Conservation (phyloP, 768 basidiomycete species). For the Cyclocybe aegerita region DNA sequence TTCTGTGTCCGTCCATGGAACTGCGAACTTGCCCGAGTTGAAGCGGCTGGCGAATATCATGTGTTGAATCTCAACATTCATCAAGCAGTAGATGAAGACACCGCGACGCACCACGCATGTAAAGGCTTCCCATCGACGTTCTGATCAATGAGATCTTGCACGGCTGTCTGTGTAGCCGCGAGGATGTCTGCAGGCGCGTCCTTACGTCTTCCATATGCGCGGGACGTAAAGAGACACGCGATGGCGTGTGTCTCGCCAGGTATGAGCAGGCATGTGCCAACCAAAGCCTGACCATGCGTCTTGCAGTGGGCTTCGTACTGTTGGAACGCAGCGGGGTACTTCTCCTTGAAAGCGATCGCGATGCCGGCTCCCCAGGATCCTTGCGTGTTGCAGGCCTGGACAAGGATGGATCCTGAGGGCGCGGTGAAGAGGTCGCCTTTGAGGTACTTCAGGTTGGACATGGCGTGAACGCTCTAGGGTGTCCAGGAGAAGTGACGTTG, state of each 20-base stretch:
- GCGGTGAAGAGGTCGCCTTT: conserved; percentile 36
- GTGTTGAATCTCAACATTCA: background rate
- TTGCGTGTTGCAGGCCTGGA: conserved; percentile 41
- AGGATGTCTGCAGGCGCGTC: conserved; percentile 36
- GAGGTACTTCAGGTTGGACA: conserved; percentile 24
- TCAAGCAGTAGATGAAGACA: background rate
- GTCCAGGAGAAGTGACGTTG: background rate
- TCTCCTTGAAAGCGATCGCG: conserved; percentile 31
- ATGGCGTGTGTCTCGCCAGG: conserved; percentile 31
- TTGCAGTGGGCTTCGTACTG: conserved; percentile 33
- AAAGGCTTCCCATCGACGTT: conserved; percentile 30
- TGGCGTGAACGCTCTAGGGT: background rate
- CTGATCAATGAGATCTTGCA: conserved; percentile 32
- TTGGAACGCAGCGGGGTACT: conserved; percentile 33
- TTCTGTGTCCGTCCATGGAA: conserved; percentile 39
- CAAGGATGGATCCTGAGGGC: conserved; percentile 33
- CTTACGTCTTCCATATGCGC: conserved; percentile 35
- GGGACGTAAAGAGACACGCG: conserved; percentile 43
- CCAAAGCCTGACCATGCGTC: conserved; percentile 22
- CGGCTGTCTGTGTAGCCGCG: conserved; percentile 29
- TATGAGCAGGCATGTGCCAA: conserved; percentile 39
- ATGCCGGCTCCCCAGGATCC: conserved; percentile 42
- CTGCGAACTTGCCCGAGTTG: conserved; percentile 45
- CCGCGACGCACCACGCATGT: conserved; percentile 36
- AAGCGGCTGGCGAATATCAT: conserved; percentile 30